Conservation (phyloP, 2,329 filamentous ascomycete genomes). For the Periconia sp. region DNA sequence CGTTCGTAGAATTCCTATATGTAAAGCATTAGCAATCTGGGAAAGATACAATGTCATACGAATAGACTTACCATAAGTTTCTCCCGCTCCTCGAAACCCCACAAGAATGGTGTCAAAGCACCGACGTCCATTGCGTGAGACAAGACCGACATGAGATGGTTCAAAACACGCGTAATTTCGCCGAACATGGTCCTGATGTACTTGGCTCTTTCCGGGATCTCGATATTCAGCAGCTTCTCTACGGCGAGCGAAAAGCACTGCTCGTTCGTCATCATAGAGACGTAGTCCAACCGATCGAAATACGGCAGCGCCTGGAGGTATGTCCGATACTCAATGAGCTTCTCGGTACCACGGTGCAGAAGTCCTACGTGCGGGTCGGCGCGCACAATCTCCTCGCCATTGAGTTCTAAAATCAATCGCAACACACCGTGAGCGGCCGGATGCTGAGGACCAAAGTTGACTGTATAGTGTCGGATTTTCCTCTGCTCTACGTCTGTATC, state of each 20-base stretch:
- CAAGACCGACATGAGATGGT: slow-evolving; percentile 97
- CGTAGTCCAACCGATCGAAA: slow-evolving; percentile 98
- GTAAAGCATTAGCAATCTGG: slow-evolving; percentile 11
- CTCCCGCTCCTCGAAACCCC: slow-evolving; percentile 99
- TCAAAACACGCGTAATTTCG: slow-evolving; percentile 91
- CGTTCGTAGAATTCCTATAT: slow-evolving; percentile 97
- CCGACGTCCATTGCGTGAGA: slow-evolving; percentile 99
- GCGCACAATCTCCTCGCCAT: slow-evolving; percentile 95
- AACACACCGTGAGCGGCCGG: slow-evolving; percentile 98
- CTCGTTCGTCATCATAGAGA: slow-evolving; percentile 99
- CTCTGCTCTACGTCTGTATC: slow-evolving; percentile 61
- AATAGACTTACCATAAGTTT: slow-evolving; percentile 91
- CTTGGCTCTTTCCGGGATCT: slow-evolving; percentile 94
- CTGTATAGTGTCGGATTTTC: slow-evolving; percentile 98
- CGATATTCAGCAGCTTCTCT: slow-evolving; percentile 96
- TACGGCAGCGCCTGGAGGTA: slow-evolving; percentile 98
- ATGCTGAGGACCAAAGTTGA: slow-evolving; percentile 99
- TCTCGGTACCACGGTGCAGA: slow-evolving; percentile 96
- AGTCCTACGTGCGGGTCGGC: slow-evolving; percentile 96
- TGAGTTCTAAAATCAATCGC: slow-evolving; percentile 95
- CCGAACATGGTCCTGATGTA: slow-evolving; percentile 96
- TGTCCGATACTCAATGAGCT: slow-evolving; percentile 99
- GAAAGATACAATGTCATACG: neutral
- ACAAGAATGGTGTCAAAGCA: slow-evolving; percentile 96
- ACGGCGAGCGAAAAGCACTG: slow-evolving; percentile 95